Base-by-base conservation (phyloP, 768 basidiomycete genomes). In the Tulasnella sp. region DNA sequence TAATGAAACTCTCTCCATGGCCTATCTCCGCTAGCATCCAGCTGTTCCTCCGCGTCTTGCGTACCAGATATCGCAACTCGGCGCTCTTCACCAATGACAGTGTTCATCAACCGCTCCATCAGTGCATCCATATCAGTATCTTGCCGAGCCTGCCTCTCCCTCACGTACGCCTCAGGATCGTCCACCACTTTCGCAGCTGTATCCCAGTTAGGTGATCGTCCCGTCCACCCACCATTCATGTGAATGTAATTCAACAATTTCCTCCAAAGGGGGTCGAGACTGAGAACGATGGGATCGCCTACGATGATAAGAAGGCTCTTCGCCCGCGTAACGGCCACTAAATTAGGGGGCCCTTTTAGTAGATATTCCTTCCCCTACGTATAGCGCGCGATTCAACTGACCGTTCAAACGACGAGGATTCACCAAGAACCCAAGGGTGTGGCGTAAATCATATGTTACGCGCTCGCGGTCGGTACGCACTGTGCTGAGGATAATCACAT, bases 251-350 rank as follows among this genome's bases (percentile, higher is more conserved):
- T 51, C 15, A 48, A 17, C 21, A 59, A 49, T 8, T 59, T 48
- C 17, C 58, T 27, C 58, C 58, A 59, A 9, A 59, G 29, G 1
- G 58, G 29, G 11, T 59, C 45, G 2, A 59, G 32, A 7, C 58
- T 47, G 4, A 59, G 41, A n/a, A 59, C 30, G 4, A 4, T 2
- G 15, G 58, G 58, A 27, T 61, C 56, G 2, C 61, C 61, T 5
- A 61, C 61, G n/a, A 61, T 38, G 30, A 61, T 47, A 24, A 55
- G 53, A 1, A 61, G 61, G 17, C 38, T 43, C 29, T 61, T 61
- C 23, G 61, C 61, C 13, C 61, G 23, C 2, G 61, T 61, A 2
- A 61, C n/a, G 4, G 61, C 61, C 19, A 61, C 61, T 44, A n/a
- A n/a, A n/a, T n/a, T n/a, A n/a, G 41, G 43, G n/a, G n/a, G n/a